Evolutionary conservation across 2,329 filamentous ascomycete genomes (phyloP).

Genomic region (Diplocarpon mali): DNA sequence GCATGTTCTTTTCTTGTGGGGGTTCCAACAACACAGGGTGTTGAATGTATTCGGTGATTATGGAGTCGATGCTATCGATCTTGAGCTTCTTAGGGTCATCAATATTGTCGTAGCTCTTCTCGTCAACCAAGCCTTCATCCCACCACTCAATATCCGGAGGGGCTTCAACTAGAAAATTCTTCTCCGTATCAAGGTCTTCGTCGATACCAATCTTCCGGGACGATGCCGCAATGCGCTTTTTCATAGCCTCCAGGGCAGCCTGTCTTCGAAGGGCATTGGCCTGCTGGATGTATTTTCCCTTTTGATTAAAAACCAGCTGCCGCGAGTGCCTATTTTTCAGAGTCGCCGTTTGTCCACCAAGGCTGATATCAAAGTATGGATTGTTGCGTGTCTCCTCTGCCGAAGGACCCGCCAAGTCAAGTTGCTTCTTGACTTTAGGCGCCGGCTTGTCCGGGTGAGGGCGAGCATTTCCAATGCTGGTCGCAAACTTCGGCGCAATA

Average conservation of each 20-base stretch:
- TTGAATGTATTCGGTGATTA: constrained; percentile 84
- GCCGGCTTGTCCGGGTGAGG: constrained; percentile 30
- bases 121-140: constrained; percentile 79
- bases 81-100: constrained; percentile 57
- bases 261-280: constrained; percentile 81
- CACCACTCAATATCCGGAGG: constrained; percentile 95
- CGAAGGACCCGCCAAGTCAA: constrained; percentile 46
- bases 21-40: constrained; percentile 86
- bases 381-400: constrained; percentile 54
- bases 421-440: constrained; percentile 36
- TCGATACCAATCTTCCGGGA: constrained; percentile 88
- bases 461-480: constrained; percentile 31
- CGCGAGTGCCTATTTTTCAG: constrained; percentile 59
- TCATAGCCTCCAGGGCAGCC: constrained; percentile 84
- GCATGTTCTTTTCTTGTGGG: constrained; percentile 75
- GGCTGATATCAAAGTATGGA: constrained; percentile 69
- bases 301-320: constrained; percentile 81
- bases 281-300: constrained; percentile 95
- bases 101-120: constrained; percentile 62
- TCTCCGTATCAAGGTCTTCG: constrained; percentile 80
- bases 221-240: constrained; percentile 79
- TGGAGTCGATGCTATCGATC: constrained; percentile 66
- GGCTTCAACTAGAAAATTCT: constrained; percentile 71
- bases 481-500: constrained; percentile 28
- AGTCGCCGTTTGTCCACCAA: constrained; percentile 45